Evolutionary conservation across 306 rosid genomes (phyloP).

Genomic region (Lagenaria siceraria): DNA sequence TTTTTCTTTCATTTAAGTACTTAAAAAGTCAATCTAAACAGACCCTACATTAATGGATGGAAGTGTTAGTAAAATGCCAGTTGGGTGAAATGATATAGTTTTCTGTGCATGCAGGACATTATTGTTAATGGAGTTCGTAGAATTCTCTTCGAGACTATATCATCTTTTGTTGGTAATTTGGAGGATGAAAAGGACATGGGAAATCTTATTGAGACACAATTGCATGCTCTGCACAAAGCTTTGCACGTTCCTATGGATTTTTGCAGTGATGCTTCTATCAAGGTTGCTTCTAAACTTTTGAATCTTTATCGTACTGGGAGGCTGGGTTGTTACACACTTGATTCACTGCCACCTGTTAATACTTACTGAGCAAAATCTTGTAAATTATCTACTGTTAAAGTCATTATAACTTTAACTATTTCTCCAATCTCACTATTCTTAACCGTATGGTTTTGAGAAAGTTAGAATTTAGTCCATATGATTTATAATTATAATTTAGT

Average conservation of each 20-base stretch:
- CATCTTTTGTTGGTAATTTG: slow-evolving; percentile 35
- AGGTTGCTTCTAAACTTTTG: slow-evolving; percentile 48
- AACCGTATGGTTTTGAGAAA: no score
- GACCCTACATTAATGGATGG: no score
- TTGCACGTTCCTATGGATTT: slow-evolving; percentile 34
- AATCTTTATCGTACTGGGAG: slow-evolving; percentile 78
- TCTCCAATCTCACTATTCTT: no score
- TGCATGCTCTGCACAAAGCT: slow-evolving; percentile 30
- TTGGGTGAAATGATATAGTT: not conserved
- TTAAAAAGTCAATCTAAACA: no score
- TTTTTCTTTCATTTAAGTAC: no score
- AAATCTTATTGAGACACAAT: slow-evolving; percentile 34
- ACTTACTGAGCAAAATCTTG: not conserved
- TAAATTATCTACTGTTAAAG: not conserved
- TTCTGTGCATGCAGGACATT: slow-evolving; percentile 31
- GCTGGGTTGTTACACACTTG: slow-evolving; percentile 60
- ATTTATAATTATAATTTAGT: no score
- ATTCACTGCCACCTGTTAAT: slow-evolving; percentile 24
- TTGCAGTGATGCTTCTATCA: slow-evolving; percentile 24
- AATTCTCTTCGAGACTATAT: slow-evolving; percentile 38
- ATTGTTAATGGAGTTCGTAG: slow-evolving; percentile 45
- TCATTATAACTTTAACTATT: no score
- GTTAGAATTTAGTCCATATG: no score
- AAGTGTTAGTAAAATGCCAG: not conserved
- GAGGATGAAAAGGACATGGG: slow-evolving; percentile 29